Conservation (phyloP, 1,139 yeast genomes). For the Taphrina pruni region DNA sequence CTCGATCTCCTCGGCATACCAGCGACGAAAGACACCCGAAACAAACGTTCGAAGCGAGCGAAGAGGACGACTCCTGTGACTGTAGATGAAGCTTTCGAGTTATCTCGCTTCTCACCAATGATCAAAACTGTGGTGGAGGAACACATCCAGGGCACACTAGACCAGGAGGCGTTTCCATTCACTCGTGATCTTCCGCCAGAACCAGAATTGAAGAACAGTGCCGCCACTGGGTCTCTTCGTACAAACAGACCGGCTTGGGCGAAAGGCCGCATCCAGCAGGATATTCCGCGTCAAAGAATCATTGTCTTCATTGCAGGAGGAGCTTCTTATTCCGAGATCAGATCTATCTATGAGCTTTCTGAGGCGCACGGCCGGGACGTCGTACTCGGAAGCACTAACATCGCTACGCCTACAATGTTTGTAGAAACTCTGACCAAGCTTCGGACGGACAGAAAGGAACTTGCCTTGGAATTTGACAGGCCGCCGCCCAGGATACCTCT, state of each 20-base stretch:
- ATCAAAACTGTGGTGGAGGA: slow-evolving; percentile 64
- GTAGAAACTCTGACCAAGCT: slow-evolving; percentile 48
- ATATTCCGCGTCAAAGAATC: slow-evolving; percentile 74
- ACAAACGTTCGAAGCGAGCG: slow-evolving; percentile 47
- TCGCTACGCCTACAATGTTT: slow-evolving; percentile 67
- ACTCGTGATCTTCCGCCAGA: slow-evolving; percentile 63
- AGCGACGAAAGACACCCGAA: slow-evolving; percentile 60
- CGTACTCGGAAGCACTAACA: slow-evolving; percentile 80
- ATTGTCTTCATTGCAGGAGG: slow-evolving; percentile 91
- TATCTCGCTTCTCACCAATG: slow-evolving; percentile 79
- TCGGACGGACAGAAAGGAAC: slow-evolving; percentile 26
- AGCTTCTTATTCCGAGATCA: slow-evolving; percentile 77
- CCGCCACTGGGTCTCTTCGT: slow-evolving; percentile 32
- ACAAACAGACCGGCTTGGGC: slow-evolving; percentile 52
- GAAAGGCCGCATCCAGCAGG: slow-evolving; percentile 56
- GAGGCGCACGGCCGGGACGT: slow-evolving; percentile 70
- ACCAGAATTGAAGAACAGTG: slow-evolving; percentile 16
- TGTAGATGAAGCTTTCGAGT: slow-evolving; percentile 71
- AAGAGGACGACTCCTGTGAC: slow-evolving; percentile 52
- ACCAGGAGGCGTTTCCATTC: slow-evolving; percentile 70
- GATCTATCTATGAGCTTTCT: slow-evolving; percentile 76
- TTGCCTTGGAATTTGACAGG: slow-evolving; percentile 15
- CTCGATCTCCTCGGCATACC: slow-evolving; percentile 71
- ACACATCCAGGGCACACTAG: slow-evolving; percentile 59
- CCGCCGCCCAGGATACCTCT: slow-evolving; percentile 27